A percentile compares a stretch with the other conserved stretches of the same genome.
Conservation (phyloP, 305 asterid species). For the Petunia hybrid region DNA sequence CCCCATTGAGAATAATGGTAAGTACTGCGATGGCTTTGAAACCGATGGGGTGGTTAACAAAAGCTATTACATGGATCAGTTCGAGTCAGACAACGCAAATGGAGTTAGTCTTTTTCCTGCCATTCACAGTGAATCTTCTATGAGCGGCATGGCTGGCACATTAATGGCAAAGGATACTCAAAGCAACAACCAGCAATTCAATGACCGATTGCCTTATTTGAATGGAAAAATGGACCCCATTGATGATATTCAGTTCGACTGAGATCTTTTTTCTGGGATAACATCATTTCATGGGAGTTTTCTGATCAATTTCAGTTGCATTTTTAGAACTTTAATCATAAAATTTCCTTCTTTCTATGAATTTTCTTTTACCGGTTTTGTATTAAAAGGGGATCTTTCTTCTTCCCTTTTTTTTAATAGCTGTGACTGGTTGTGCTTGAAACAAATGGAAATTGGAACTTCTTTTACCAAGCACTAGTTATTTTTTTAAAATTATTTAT, state of each 20-base stretch:
- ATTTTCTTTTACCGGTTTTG: background rate
- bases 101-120: conserved; percentile 4
- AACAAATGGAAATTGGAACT: background rate
- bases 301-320: conserved; percentile 2
- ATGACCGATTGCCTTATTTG: background rate
- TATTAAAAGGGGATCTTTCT: background rate
- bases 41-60: background rate
- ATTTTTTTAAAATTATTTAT: no score
- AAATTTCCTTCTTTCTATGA: background rate
- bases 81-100: background rate
- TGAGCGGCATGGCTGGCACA: background rate
- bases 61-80: conserved; percentile 11
- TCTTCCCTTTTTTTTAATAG: background rate
- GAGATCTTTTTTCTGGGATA: background rate
- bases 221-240: background rate
- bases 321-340: conserved; percentile 13
- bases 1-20: background rate
- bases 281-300: background rate
- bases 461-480: background rate
- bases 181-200: background rate
- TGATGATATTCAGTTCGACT: conserved; percentile 25
- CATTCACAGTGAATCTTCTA: conserved; percentile 13
- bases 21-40: conserved; percentile 12
- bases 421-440: background rate
- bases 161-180: background rate